Evolutionary conservation across 2,329 filamentous ascomycete genomes (phyloP).

Genomic region (Myriosclerotinia scirpicola): DNA sequence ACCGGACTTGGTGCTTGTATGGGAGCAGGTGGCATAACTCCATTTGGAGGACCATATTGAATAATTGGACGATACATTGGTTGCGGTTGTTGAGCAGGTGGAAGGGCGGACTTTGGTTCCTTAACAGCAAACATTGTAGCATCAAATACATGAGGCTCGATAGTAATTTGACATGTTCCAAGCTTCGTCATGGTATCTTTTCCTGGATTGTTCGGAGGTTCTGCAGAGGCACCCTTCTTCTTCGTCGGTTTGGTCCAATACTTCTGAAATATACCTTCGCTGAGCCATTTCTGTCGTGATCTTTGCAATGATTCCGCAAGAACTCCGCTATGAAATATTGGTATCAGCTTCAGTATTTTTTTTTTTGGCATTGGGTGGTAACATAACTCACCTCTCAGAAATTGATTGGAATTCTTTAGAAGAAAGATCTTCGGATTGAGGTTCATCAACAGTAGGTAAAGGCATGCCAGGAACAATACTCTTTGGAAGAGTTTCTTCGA

Average conservation of each 20-base stretch:
- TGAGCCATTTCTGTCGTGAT: slow-evolving; percentile 72
- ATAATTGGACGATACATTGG: slow-evolving; percentile 55
- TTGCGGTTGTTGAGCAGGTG: slow-evolving; percentile 39
- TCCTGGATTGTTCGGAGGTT: slow-evolving; percentile 61
- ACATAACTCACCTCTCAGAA: slow-evolving; percentile 61
- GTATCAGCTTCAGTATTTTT: slow-evolving; percentile 21
- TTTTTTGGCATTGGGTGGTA: neutral
- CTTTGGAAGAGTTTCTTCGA: slow-evolving; percentile 54
- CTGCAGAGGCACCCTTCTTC: slow-evolving; percentile 64
- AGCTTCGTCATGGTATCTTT: slow-evolving; percentile 72
- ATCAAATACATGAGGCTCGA: slow-evolving; percentile 79
- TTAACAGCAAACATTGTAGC: slow-evolving; percentile 73
- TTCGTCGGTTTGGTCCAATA: slow-evolving; percentile 75
- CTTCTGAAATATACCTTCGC: slow-evolving; percentile 70
- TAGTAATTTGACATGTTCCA: slow-evolving; percentile 70
- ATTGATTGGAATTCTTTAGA: slow-evolving; percentile 70
- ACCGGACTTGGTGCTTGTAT: slow-evolving; percentile 41
- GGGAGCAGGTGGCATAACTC: slow-evolving; percentile 57
- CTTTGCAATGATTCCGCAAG: slow-evolving; percentile 70
- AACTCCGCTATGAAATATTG: slow-evolving; percentile 58
- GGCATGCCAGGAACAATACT: slow-evolving; percentile 65
- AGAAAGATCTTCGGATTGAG: slow-evolving; percentile 64
- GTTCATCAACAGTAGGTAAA: slow-evolving; percentile 66
- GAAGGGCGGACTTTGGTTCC: slow-evolving; percentile 47
- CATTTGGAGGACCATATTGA: slow-evolving; percentile 65